Base-by-base conservation (phyloP, 768 basidiomycete species). In the Xerocomellus amylosporus region DNA sequence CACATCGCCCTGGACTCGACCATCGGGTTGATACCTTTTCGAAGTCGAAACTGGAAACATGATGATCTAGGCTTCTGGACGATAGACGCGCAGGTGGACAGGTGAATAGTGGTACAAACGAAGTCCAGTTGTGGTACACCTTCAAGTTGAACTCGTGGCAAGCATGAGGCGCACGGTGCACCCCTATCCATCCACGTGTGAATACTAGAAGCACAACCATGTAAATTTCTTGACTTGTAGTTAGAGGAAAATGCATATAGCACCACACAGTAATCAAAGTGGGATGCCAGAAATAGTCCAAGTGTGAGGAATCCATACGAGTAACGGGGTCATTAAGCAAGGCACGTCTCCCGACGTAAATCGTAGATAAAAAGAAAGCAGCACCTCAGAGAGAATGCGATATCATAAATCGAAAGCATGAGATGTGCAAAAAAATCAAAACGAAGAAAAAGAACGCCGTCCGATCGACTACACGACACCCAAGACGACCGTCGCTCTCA, bases 401-500 rank as follows among this genome's bases (percentile, higher is more conserved):
- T 22, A 31, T 22, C 44, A 31, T 53, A 49, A 38, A 54, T 54
- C 26, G 20, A 63, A 31, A 48, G 39, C 55, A 55, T 26, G 19
- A 37, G 15, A 58, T 39, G 39, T 46, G 12, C 24, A 42, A n/a
- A n/a, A n/a, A n/a, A n/a, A n/a, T n/a, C 10, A 24, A 46, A 49
- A 52, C 9, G 8, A 3, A 26, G 45, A 26, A 13, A 39, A n/a
- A 40, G 45, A 7, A 42, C 13, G 3, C 5, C 33, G 14, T 10
- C 20, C 30, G 8, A n/a, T n/a, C n/a, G n/a, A 17, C 30, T 69
- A 93, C 31, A 92, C 84, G 30, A 93, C 72, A 2, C 90, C 91
- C 39, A 94, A 68, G 19, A 92, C 78, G 50, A 94, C 81, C 13
- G 88, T 93, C 34, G 88, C 90, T 53, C 92, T 74, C 60, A 95